Base-by-base conservation (phyloP, 768 basidiomycete species). In the Boletus coccyginus region DNA sequence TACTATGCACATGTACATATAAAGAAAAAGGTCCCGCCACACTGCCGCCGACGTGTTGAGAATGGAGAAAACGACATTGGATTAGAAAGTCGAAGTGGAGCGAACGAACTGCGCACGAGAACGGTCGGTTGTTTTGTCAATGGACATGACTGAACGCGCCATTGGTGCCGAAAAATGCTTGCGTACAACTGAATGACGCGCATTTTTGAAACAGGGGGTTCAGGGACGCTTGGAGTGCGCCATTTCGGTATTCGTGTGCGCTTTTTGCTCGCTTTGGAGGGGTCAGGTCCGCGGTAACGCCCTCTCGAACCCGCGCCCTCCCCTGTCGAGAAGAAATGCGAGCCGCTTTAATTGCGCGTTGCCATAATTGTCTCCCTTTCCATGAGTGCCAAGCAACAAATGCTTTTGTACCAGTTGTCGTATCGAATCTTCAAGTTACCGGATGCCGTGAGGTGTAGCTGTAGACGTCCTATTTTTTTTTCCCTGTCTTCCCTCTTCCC, bases 261-360 rank as follows among this genome's bases (percentile, higher is more conserved):
- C 39, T 44, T 21, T 36, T 31, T 5, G 29, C 29, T 49, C 43
- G 21, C 45, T n/a, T 39, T 46, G 52, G 49, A 48, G 19, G 24
- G 14, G 53, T 47, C 33, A 55, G 40, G 48, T 46, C 65, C 59
- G 62, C 65, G 56, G 59, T 62, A 62, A 56, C 56, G 52, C 65
- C 59, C 36, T 21, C 43, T 45, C 50, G 47, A 43, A 27, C 35
- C 29, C 24, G 36, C 38, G n/a, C 43, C 21, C 21, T 21, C 31
- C 33, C 36, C 17, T 31, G 31, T n/a, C 32, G 27, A 52, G 59
- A 52, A 50, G 51, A 29, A 60, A 61, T 48, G 62, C 60, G 57
- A 64, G 57, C 57, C 66, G 58, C 63, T 41, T 61, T 69, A 65
- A 70, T 70, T 59, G 54, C 51, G 40, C 27, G 0, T 54, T 64